phyloP scores from a whole-genome alignment of 805 yeast genomes.

The Myxozyma melibiosi region DNA sequence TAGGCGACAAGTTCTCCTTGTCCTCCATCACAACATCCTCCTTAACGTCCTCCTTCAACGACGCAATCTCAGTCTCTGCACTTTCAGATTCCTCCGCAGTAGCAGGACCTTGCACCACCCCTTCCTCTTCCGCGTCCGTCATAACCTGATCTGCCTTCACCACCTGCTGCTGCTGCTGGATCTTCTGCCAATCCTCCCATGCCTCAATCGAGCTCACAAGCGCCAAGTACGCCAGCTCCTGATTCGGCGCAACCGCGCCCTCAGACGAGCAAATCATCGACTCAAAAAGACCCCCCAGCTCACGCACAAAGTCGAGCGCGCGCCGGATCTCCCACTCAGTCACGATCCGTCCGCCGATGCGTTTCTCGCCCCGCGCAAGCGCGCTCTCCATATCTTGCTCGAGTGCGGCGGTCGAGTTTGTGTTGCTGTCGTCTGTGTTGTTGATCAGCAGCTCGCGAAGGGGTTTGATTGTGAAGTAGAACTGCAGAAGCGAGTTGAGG shows the following conservation, averaged over 20 bases:
- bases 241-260: conserved; percentile 75
- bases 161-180: not conserved
- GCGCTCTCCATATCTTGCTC: conserved; percentile 33
- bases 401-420: conserved; percentile 28
- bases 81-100: not conserved
- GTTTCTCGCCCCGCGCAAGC: conserved; percentile 45
- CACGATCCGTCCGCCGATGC: conserved; percentile 86
- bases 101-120: conserved; percentile 49
- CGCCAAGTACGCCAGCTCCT: conserved; percentile 85
- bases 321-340: conserved; percentile 77
- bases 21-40: conserved; percentile 14
- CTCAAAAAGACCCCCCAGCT: conserved; percentile 66
- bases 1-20: conserved; percentile 15
- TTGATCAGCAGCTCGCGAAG: conserved; percentile 64
- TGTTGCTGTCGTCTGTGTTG: too few species aligned
- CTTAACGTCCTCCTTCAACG: not conserved
- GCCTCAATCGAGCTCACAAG: conserved; percentile 58
- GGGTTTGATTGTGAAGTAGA: conserved; percentile 83
- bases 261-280: conserved; percentile 65
- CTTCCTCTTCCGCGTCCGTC: conserved; percentile 16
- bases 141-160: not conserved
- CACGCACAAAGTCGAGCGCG: conserved; percentile 77
- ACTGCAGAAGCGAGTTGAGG: conserved; percentile 85
- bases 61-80: conserved; percentile 41
- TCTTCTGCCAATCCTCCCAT: conserved; percentile 18